Conservation (phyloP, 441 rosid genomes). For the Iberis amara region DNA sequence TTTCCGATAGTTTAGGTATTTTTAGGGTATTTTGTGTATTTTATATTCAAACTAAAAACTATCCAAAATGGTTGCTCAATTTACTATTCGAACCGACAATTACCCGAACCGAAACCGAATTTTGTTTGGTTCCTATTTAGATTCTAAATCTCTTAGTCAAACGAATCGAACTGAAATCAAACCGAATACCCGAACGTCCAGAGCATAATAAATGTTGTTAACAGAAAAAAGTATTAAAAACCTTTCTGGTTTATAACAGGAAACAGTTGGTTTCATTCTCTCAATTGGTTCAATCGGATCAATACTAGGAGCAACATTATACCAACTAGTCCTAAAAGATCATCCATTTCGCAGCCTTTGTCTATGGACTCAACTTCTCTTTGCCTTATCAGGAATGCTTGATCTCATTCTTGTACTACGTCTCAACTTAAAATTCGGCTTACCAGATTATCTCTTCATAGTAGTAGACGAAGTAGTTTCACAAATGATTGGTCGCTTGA, state of each 20-base stretch:
- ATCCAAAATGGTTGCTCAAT: too few species aligned
- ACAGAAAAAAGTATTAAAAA: not conserved
- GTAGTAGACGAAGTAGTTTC: constrained; percentile 74
- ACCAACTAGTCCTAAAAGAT: constrained; percentile 63
- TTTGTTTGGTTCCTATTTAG: too few species aligned
- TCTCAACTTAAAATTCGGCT: constrained; percentile 56
- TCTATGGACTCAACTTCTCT: constrained; percentile 80
- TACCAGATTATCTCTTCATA: constrained; percentile 72
- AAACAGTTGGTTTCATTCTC: constrained; percentile 74
- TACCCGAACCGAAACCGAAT: too few species aligned
- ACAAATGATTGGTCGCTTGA: constrained; percentile 56
- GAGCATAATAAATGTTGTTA: too few species aligned
- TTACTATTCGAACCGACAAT: too few species aligned
- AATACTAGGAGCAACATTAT: constrained; percentile 65
- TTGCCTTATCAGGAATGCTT: constrained; percentile 80
- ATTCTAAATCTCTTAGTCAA: too few species aligned
- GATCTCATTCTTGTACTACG: constrained; percentile 80
- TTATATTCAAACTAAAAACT: too few species aligned
- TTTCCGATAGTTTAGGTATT: too few species aligned
- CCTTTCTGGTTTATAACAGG: constrained; percentile 43
- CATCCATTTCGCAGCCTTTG: constrained; percentile 63
- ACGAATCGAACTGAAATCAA: too few species aligned
- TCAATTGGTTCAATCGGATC: constrained; percentile 81
- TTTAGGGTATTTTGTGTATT: too few species aligned
- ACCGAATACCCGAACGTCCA: too few species aligned